Percentiles rank a stretch among this genome's conserved stretches.
Conservation (phyloP, 306 rosid species). For the Fragaria nilgerrensis region DNA sequence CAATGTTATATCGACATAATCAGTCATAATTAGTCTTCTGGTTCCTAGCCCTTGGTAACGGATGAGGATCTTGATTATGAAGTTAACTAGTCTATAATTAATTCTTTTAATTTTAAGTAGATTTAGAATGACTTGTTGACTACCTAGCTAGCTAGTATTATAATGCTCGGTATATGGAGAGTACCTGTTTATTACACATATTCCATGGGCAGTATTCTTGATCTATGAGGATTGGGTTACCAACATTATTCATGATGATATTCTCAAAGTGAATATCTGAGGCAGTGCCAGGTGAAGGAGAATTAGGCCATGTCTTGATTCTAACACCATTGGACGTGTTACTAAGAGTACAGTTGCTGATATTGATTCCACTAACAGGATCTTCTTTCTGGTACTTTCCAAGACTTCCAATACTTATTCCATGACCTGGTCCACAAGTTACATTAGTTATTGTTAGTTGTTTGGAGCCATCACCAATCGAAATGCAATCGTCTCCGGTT, state of each 20-base stretch:
- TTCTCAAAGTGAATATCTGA: background rate
- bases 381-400: background rate
- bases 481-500: background rate
- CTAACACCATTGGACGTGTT: background rate
- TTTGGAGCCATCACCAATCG: background rate
- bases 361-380: background rate
- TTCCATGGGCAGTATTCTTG: conserved; percentile 5
- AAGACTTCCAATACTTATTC: background rate
- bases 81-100: too few relatives aligned
- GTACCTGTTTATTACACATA: background rate
- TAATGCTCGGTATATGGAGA: too few relatives aligned
- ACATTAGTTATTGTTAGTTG: background rate
- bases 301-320: background rate
- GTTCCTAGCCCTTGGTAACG: too few relatives aligned
- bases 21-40: too few relatives aligned
- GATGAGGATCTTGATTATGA: too few relatives aligned
- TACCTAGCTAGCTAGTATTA: too few relatives aligned
- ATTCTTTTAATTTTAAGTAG: background rate
- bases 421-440: background rate
- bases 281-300: background rate
- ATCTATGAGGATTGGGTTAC: background rate
- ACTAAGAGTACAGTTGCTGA: background rate
- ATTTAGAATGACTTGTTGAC: background rate
- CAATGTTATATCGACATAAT: too few relatives aligned
- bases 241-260: background rate